Evolutionary conservation across 805 yeast species (phyloP), one percentile per base, ranked within the genome.

Genomic region (Suhomyces sp.): DNA sequence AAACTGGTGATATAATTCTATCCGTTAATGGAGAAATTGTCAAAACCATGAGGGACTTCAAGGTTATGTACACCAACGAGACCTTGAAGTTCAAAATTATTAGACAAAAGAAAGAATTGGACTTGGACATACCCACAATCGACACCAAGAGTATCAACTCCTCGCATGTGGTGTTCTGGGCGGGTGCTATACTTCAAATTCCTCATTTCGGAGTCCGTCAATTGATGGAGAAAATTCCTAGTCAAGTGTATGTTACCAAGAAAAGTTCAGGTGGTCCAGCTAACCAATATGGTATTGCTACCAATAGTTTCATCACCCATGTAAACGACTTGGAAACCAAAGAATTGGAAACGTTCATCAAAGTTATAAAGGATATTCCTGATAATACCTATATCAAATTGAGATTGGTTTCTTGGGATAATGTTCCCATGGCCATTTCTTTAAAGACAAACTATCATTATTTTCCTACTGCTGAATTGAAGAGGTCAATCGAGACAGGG

Each of bases 191-290:
- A 5, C 58, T 90, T 21, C 97, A 90, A 54, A 74, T 78, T 24
- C 96, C 96, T n/a, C 96, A 88, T 58, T 95, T 84, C 53, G 91
- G 93, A 6, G 96, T 88, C 12, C 77, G 90, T 43, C 96, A 88
- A 63, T 79, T 84, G 24, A 81, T 85, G 75, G 76, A 77, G 35
- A 70, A 75, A 37, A 65, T 87, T 34, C 96, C 95, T 9, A 81
- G 91, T 12, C 79, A 77, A 35, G 93, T 90, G n/a, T 90, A 88
- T 53, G 81, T 88, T 35, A 81, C 88, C 2, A 70, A 79, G 16
- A 76, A 84, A 53, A 73, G 81, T 27, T 73, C 77, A 23, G 95
- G 96, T 5, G 86, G 95, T 0, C 96, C 96, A 6, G 93, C 93
- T 12, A 72, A 79, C 37, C 90, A 84, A 53, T 88, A 84, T 56